Evolutionary conservation across 768 basidiomycete genomes (phyloP).

Genomic region (Rhodotorula paludigena): DNA sequence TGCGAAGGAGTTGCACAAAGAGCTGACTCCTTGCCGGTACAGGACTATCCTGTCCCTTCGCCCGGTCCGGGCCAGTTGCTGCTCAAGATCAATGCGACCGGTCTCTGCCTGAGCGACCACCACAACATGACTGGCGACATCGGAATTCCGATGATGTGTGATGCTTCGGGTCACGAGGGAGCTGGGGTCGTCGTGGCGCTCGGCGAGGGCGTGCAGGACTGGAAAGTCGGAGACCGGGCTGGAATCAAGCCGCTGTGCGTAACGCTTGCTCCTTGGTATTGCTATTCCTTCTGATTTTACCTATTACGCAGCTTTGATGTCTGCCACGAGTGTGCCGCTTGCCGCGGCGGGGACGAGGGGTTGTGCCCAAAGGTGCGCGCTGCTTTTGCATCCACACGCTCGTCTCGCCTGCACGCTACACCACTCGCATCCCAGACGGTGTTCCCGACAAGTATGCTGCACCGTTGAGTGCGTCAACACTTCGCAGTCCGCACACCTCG

Average conservation of each 20-base stretch:
- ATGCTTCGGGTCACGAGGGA: conserved; percentile 68
- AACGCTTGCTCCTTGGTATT: not conserved
- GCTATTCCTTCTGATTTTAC: conserved; percentile 1
- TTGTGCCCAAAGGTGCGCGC: conserved; percentile 57
- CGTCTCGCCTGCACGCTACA: conserved; percentile 59
- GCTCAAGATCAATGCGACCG: conserved; percentile 14
- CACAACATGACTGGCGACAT: conserved; percentile 55
- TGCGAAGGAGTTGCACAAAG: too few species aligned
- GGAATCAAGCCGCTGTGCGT: conserved; percentile 63
- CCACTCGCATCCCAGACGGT: conserved; percentile 70
- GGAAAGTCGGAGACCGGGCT: conserved; percentile 72
- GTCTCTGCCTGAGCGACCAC: not conserved
- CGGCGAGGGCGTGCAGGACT: conserved; percentile 61
- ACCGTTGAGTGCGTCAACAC: conserved; percentile 58
- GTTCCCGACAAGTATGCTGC: conserved; percentile 56
- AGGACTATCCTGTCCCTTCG: conserved; percentile 10
- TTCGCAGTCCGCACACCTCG: not conserved
- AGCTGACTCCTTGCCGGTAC: not conserved
- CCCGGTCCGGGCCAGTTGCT: conserved; percentile 22
- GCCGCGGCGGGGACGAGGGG: conserved; percentile 69
- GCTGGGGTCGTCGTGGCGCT: conserved; percentile 75
- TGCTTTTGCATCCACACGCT: conserved; percentile 9
- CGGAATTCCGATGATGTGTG: conserved; percentile 64
- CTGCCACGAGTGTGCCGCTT: conserved; percentile 53
- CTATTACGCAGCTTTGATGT: not conserved